These are phyloP conservation scores for Cutaneotrichosporon cavernicola DNA, from an alignment of 1,284 basidiomycete genomes.

Conservation along the genomic window DNA sequence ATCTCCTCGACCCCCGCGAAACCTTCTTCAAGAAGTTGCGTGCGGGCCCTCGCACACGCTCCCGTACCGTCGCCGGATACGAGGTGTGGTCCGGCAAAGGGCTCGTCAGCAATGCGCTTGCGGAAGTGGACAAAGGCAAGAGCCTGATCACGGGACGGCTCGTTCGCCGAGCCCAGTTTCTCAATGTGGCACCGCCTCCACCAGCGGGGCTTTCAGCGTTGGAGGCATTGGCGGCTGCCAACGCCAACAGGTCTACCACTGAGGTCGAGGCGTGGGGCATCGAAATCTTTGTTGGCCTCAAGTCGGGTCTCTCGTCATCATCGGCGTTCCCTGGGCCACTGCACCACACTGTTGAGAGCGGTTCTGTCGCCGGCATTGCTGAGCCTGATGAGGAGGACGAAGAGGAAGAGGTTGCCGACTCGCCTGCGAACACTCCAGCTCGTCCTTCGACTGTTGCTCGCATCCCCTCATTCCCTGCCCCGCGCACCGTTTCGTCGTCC, in stretches of 20 bases:
- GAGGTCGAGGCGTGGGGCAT: conserved; percentile 42
- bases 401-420: background rate
- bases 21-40: conserved; percentile 43
- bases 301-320: conserved; percentile 20
- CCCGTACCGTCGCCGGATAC: conserved; percentile 15
- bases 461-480: conserved; percentile 9
- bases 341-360: conserved; percentile 21
- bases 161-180: conserved; percentile 20
- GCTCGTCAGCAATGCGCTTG: conserved; percentile 43
- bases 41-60: conserved; percentile 20
- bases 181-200: background rate
- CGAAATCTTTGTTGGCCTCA: conserved; percentile 43
- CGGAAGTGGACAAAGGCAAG: conserved; percentile 45
- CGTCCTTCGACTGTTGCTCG: conserved; percentile 16
- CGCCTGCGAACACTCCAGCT: conserved; percentile 6
- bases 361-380: conserved; percentile 7
- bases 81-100: conserved; percentile 52
- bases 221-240: conserved; percentile 35
- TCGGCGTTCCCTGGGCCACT: conserved; percentile 18
- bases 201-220: conserved; percentile 28
- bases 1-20: conserved; percentile 50
- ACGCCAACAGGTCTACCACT: conserved; percentile 6
- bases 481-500: conserved; percentile 9
- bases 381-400: background rate
- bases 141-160: conserved; percentile 49